Evolutionary conservation across 192 early-diverging fungal genomes (phyloP).

Genomic region (Jimgerdemannia flammicorona): DNA sequence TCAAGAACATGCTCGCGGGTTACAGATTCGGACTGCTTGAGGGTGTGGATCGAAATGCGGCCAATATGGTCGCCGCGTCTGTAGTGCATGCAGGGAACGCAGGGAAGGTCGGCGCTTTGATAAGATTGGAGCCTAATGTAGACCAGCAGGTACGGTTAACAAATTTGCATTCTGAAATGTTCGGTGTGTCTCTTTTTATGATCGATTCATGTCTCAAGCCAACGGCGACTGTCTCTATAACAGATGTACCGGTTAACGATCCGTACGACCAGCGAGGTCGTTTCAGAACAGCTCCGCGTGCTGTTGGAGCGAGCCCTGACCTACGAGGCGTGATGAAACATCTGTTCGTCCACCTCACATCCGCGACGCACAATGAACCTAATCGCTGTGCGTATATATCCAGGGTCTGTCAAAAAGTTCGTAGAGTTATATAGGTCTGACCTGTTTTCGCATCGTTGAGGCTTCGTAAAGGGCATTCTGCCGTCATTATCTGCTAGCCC

Average conservation of each 20-base stretch:
- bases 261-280: slow-evolving; percentile 79
- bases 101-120: slow-evolving; percentile 88
- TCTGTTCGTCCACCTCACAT: neutral
- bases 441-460: neutral
- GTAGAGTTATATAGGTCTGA: neutral
- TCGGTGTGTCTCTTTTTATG: too few species aligned
- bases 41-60: slow-evolving; percentile 83
- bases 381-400: neutral
- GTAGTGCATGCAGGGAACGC: slow-evolving; percentile 70
- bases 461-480: neutral
- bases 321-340: neutral
- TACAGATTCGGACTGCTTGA: slow-evolving; percentile 74
- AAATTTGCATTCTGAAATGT: too few species aligned
- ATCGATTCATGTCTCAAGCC: neutral
- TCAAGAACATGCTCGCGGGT: slow-evolving; percentile 56
- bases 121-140: slow-evolving; percentile 84
- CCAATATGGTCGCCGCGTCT: slow-evolving; percentile 87
- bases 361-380: neutral
- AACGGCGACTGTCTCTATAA: neutral
- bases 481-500: too few species aligned
- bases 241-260: slow-evolving; percentile 89
- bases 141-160: slow-evolving; percentile 67
- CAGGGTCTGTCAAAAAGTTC: neutral
- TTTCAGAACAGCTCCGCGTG: slow-evolving; percentile 53
- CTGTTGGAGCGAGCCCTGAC: slow-evolving; percentile 37